Evolutionary conservation across 2,329 filamentous ascomycete species (phyloP), one percentile per base, ranked within the genome.

Genomic region (Sphaerulina musiva): DNA sequence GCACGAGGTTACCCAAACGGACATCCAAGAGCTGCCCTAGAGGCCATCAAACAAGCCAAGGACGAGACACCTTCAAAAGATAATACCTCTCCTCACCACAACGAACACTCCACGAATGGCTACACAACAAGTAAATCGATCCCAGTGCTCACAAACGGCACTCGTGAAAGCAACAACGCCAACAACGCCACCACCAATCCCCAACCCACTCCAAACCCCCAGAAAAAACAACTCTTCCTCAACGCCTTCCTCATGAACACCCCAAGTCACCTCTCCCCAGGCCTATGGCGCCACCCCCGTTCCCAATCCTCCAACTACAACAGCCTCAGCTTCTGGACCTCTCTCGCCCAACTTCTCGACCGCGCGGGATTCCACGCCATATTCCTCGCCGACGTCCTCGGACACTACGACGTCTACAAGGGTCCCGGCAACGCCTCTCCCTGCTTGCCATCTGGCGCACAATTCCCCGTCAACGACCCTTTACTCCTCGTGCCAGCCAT

Each of bases 341-440:
- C 80, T 46, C 68, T 85, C 0, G 81, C 81, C 0, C 74, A 82
- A 57, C 68, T 79, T 1, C 74, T 84, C 0, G 82, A 84, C 58
- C 72, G 75, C 0, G 81, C 78, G 17, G 83, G 83, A 49, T 83
- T 84, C 58, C 80, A 84, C 51, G 80, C 79, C 9, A 81, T 84
- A 36, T 85, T 84, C 65, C 81, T 85, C 48, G 82, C 82, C 0
- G 82, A 85, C 63, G 80, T 83, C 0, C 73, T 86, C 70, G 81
- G 60, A 14, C 80, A 80, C 2, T 86, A 86, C 61, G 83, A 87
- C 70, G 82, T 86, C 2, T 86, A 85, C 69, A 81, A 81, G 57
- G 78, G 80, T 0, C 80, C 80, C 1, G 69, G 73, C 3, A 82
- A 79, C 54, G 72, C 85, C 2, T 77, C 79, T 3, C 78, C 83